Evolutionary conservation across 768 basidiomycete genomes (phyloP), one percentile per base, ranked within the genome.

Genomic region (Hortiboletus flavorubellus): DNA sequence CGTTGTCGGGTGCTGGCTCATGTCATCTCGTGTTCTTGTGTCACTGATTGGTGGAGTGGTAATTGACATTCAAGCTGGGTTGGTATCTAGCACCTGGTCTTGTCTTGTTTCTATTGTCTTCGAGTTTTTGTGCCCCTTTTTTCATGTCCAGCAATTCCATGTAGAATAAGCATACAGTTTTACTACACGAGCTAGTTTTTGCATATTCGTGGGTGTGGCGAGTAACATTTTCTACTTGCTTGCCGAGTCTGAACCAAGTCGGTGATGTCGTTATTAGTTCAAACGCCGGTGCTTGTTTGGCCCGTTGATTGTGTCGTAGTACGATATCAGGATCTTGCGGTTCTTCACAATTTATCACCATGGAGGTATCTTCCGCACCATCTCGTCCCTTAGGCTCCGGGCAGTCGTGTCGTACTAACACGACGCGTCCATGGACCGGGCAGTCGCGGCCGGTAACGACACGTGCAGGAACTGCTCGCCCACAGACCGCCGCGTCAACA

Each of bases 401-500:
- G 8, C 55, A 50, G 41, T 62, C 64, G 35, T 56, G 51, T 49
- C 54, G 46, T 10, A 59, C 63, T 3, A 55, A 51, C 5, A 51
- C 55, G 15, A 54, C 66, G 38, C 83, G 81, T 44, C 80, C 82
- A 8, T 74, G 78, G 74, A 83, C 84, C 1, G 78, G 69, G 2
- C 81, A 82, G 52, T 84, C 86, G 14, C 78, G 85, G 47, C 79
- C 86, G 1, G 65, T 67, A 26, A 78, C 76, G 29, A 54, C 61
- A 8, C 67, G 68, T 43, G 63, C 63, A 11, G 67, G 69, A 38
- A 72, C 69, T 23, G 75, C 79, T 6, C 81, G 87, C 26, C 88
- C 89, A 8, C 80, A 81, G 44, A 91, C 89, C 1, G 75, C 84
- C 14, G 79, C 75, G 3, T 87, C 87, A 6, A 76, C 76, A 15